phyloP scores from a whole-genome alignment of 2,329 filamentous ascomycete species.

The Sporothrix luriei region DNA sequence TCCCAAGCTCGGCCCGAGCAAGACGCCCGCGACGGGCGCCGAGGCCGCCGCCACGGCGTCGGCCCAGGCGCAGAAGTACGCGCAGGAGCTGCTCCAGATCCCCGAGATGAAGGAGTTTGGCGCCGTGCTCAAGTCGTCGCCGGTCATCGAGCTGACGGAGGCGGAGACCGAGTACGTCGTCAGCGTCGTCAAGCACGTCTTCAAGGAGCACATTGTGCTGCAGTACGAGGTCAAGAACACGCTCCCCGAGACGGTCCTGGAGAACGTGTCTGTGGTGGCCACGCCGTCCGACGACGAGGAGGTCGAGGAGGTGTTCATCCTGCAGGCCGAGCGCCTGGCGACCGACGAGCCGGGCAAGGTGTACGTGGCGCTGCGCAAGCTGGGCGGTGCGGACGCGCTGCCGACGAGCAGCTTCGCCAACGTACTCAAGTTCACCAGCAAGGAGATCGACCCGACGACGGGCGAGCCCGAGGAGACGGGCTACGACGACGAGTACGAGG shows the following conservation, averaged over 20 bases:
- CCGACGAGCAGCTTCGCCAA: constrained; percentile 85
- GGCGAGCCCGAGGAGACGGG: constrained; percentile 86
- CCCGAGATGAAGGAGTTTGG: constrained; percentile 92
- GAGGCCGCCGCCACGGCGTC: constrained; percentile 76
- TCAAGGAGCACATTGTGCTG: constrained; percentile 93
- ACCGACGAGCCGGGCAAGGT: constrained; percentile 89
- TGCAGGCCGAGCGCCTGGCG: constrained; percentile 78
- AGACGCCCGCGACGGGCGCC: constrained; percentile 65
- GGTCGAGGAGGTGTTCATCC: constrained; percentile 88
- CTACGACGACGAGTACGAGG: constrained; percentile 97
- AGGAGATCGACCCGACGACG: constrained; percentile 96
- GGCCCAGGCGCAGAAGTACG: constrained; percentile 83
- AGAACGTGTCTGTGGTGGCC: constrained; percentile 82
- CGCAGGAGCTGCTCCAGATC: constrained; percentile 82
- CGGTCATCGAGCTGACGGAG: constrained; percentile 86
- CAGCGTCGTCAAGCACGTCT: constrained; percentile 90
- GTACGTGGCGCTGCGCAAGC: constrained; percentile 91
- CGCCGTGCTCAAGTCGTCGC: constrained; percentile 85
- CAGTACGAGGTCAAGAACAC: constrained; percentile 99
- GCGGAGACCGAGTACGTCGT: constrained; percentile 98
- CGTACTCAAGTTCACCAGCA: constrained; percentile 92
- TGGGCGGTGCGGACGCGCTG: constrained; percentile 73
- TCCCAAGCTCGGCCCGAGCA: constrained; percentile 76
- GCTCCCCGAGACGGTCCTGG: constrained; percentile 82
- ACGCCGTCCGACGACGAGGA: constrained; percentile 80